These are phyloP conservation scores for Fonsecaea monophora DNA, from an alignment of 2,329 filamentous ascomycete genomes.

Conservation along the genomic window DNA sequence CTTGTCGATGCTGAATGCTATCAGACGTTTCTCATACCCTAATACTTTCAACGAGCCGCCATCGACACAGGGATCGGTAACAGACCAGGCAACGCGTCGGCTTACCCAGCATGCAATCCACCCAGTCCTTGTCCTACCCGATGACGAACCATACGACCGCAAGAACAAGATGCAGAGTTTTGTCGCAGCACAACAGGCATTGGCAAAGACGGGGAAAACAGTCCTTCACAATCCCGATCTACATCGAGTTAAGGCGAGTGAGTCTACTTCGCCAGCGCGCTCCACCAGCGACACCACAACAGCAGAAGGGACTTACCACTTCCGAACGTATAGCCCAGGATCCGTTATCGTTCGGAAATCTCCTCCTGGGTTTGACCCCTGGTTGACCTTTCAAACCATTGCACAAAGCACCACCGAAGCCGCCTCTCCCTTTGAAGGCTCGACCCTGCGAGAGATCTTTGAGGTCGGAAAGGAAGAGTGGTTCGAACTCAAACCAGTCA, in stretches of 20 bases:
- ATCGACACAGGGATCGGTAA: neutral
- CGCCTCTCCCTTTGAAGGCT: slow-evolving; percentile 12
- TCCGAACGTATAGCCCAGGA: neutral
- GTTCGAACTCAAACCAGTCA: slow-evolving; percentile 33
- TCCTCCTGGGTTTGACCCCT: slow-evolving; percentile 27
- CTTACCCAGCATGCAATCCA: neutral
- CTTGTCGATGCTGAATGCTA: slow-evolving; percentile 1
- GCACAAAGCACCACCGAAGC: neutral
- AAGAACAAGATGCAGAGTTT: slow-evolving; percentile 39
- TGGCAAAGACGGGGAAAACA: slow-evolving; percentile 38
- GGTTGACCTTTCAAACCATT: neutral
- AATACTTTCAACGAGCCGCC: slow-evolving; percentile 2
- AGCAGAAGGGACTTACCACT: slow-evolving; percentile 7
- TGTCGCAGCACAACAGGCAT: slow-evolving; percentile 37
- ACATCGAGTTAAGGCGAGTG: slow-evolving; percentile 25
- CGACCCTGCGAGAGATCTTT: slow-evolving; percentile 30
- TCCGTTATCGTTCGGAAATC: slow-evolving; percentile 15
- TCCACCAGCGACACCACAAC: slow-evolving; percentile 11
- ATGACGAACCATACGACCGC: slow-evolving; percentile 37
- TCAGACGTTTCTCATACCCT: slow-evolving; percentile 17
- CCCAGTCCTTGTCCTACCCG: neutral
- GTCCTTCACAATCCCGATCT: slow-evolving; percentile 38
- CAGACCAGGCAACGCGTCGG: neutral
- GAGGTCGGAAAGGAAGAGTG: slow-evolving; percentile 31
- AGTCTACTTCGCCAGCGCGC: slow-evolving; percentile 6